Evolutionary conservation across 106 monocot genomes (phyloP).

Genomic region (Phalaenopsis equestris): DNA sequence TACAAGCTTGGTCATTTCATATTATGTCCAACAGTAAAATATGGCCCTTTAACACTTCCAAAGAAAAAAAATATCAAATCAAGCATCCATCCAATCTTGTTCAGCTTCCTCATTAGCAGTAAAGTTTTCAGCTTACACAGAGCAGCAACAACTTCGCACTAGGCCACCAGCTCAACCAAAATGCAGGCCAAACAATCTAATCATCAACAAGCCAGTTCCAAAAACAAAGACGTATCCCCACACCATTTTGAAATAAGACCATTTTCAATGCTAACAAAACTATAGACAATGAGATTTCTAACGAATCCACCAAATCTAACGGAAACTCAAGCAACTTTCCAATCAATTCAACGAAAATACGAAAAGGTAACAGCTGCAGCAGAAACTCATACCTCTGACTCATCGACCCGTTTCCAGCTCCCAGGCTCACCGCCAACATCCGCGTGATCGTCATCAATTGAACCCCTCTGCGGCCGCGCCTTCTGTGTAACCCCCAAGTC

Average conservation of each 20-base stretch:
- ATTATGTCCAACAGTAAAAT: too few species aligned
- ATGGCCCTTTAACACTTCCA: too few species aligned
- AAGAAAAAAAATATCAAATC: too few species aligned
- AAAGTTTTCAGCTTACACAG: not conserved
- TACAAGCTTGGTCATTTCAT: too few species aligned
- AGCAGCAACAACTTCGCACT: not conserved
- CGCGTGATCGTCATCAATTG: slow-evolving; percentile 54
- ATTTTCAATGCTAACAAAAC: not conserved
- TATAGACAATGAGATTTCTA: not conserved
- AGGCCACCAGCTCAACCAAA: not conserved
- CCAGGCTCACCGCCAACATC: slow-evolving; percentile 79
- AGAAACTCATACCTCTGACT: slow-evolving; percentile 61
- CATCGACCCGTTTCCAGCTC: slow-evolving; percentile 90
- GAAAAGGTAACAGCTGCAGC: not conserved
- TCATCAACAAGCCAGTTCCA: not conserved
- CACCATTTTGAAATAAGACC: not conserved
- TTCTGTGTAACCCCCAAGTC: slow-evolving; percentile 19
- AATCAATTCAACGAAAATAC: not conserved
- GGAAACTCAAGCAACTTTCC: not conserved
- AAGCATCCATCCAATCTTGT: too few species aligned
- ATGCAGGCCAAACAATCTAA: not conserved
- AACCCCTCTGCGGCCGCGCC: slow-evolving; percentile 20
- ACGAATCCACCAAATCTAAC: not conserved
- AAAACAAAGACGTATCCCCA: not conserved
- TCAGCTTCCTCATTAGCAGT: not conserved